Evolutionary conservation across 352 stramenopile species (phyloP).

Genomic region (Phytophthora sp.): DNA sequence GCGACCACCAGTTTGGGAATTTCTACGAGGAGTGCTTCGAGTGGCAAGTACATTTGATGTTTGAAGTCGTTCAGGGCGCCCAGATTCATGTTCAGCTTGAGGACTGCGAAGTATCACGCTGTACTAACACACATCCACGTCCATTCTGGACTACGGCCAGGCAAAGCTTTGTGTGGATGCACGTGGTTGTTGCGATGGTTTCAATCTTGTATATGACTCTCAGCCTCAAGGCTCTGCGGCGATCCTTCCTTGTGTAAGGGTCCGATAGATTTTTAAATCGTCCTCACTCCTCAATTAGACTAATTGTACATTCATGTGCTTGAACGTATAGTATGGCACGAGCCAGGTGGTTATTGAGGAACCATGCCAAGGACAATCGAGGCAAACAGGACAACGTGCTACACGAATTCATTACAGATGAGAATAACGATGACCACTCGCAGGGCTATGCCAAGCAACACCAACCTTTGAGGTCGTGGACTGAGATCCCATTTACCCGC

Average conservation of each 20-base stretch:
- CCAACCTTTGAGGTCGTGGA: constrained; percentile 28
- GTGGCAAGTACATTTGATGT: constrained; percentile 68
- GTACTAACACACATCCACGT: constrained; percentile 35
- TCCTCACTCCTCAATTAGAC: background rate
- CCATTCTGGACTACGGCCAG: constrained; percentile 63
- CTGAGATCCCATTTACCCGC: constrained; percentile 49
- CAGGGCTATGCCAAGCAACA: constrained; percentile 2
- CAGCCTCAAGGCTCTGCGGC: constrained; percentile 57
- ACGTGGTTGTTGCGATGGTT: constrained; percentile 60
- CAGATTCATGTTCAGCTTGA: constrained; percentile 62
- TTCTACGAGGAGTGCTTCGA: constrained; percentile 89
- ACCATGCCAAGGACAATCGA: constrained; percentile 1
- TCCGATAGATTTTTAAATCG: background rate
- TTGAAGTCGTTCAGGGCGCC: constrained; percentile 54
- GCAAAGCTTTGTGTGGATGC: constrained; percentile 80
- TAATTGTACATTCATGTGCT: constrained; percentile 10
- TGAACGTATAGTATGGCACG: constrained; percentile 23
- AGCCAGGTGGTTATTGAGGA: constrained; percentile 20
- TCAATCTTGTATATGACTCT: constrained; percentile 68
- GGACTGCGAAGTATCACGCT: constrained; percentile 66
- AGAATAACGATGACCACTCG: constrained; percentile 12
- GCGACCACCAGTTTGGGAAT: constrained; percentile 74
- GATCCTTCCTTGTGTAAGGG: constrained; percentile 60
- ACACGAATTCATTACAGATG: constrained; percentile 18
- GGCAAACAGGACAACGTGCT: constrained; percentile 1